phyloP scores from a whole-genome alignment of 225 moss, liverwort and hornwort species.

The Anthoceros angustus region DNA sequence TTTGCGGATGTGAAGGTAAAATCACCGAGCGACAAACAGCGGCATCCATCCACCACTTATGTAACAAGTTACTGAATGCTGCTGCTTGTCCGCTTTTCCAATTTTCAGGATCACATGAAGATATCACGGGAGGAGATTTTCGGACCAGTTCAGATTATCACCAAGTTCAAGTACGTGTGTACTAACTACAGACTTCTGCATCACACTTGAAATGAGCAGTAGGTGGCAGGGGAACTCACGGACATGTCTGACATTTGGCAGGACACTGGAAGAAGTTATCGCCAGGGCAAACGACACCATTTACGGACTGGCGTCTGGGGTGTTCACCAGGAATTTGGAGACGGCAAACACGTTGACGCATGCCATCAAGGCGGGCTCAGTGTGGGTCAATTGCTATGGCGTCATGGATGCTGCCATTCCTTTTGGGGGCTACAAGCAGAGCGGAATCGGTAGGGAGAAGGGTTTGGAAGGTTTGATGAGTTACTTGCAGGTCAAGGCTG shows the following conservation, averaged over 20 bases:
- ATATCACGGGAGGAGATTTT: conserved; percentile 85
- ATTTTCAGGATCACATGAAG: conserved; percentile 42
- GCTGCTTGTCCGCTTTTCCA: neutral
- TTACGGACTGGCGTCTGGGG: conserved; percentile 65
- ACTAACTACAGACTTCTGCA: neutral
- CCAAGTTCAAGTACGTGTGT: conserved; percentile 20
- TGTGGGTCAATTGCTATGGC: conserved; percentile 73
- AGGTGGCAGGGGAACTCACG: neutral
- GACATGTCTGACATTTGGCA: too few species aligned
- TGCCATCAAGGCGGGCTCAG: conserved; percentile 42
- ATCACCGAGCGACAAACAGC: neutral
- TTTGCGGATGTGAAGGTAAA: conserved; percentile 47
- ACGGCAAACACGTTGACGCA: conserved; percentile 51
- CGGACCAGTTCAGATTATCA: conserved; percentile 53
- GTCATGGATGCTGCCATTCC: conserved; percentile 52
- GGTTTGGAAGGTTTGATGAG: conserved; percentile 48
- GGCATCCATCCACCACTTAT: too few species aligned
- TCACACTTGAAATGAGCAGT: neutral
- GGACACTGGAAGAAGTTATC: conserved; percentile 25
- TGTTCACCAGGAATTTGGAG: conserved; percentile 55
- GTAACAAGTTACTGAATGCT: neutral
- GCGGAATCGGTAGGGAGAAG: conserved; percentile 77
- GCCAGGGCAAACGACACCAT: conserved; percentile 49
- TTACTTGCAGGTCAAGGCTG: conserved; percentile 79
- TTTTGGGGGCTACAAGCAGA: conserved; percentile 90